Evolutionary conservation across 1,139 yeast genomes (phyloP), one percentile per base, ranked within the genome.

Genomic region (Eremothecium gossypii): DNA sequence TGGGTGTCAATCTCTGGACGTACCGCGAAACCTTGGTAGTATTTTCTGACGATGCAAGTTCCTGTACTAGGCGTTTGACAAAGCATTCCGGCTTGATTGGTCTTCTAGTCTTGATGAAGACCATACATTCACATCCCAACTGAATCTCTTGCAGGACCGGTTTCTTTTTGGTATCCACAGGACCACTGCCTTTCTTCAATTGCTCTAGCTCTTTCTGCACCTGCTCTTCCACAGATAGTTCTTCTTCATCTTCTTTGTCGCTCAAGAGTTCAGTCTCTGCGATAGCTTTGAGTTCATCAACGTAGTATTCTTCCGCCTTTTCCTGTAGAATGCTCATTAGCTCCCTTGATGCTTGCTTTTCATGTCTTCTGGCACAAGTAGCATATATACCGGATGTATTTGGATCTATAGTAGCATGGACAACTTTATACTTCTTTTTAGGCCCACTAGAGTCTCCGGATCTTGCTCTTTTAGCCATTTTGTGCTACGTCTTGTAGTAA

Each of bases 301-400:
- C 66, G 45, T 69, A 79, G 45, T 70, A 70, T 51, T 76, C 76
- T 45, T 73, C 75, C 11, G 75, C 64, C 49, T 77, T 77, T 40
- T 77, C 82, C 43, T 69, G 67, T 20, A 89, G 73, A 30, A 87
- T 63, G 43, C 71, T 65, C 52, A 76, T 70, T 53, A 89, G 66
- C 61, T 89, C 97, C 46, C 77, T 76, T 14, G 80, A 74, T 52
- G 95, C 83, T 44, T 74, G 77, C 45, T 73, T 71, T 62, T 89
- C 96, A 50, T 80, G 77, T 36, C 84, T 82, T 53, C 95, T 70
- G 40, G 76, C 73, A 61, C 96, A 85, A 0, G 96, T 84, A 17
- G 87, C 95, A 63, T 81, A 91, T 1, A 85, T 69, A 1, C 97
- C 96, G 36, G 81, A 67, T 48, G 94, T 82, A 40, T 79, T 79